Base-by-base conservation (phyloP, 2,329 filamentous ascomycete genomes). In the Cladobotryum protrusum region DNA sequence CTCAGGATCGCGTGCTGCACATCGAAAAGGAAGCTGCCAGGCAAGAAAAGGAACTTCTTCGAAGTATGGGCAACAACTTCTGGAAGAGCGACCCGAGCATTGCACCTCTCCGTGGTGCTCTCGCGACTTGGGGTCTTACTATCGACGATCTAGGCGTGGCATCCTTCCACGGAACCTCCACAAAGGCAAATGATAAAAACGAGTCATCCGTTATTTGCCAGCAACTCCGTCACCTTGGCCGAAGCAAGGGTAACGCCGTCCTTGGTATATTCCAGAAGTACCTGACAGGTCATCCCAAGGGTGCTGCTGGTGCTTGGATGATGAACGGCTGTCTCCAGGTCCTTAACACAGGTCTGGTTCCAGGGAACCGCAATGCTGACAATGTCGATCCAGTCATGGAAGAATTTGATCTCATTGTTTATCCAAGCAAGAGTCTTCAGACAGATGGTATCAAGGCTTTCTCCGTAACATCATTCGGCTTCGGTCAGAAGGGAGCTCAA, bases 231-330 rank as follows among this genome's bases (percentile, higher is more conserved):
- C 95, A 99, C 67, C 85, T 99, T 47, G 93, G 93, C 58, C 88
- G 93, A 61, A 86, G 85, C 72, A 96, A 96, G 83, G 93, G 95
- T 63, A 99, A 99, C 64, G 91, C 93, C 32, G 78, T 99, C 13
- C 73, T 97, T 57, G 93, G 91, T 76, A 91, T 99, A 68, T 99
- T 97, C 87, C 93, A 99, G 74, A 99, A 99, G 74, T 97, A 95
- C 71, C 84, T 99, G 54, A 99, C 95, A 48, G 93, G 93, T 70
- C 93, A 99, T 69, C 93, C 93, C 63, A 99, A 99, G 83, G 93
- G 93, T 85, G 92, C 93, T 63, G 93, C 93, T 53, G 93, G 93
- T 77, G 93, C 92, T 44, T 99, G 93, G 91, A 99, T 99, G 93
- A 85, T 99, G 81, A 99, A 99, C 77, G 93, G 93, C 58, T 93